phyloP scores from a whole-genome alignment of 345 rosid species.

The Capsella bursapastoris region DNA sequence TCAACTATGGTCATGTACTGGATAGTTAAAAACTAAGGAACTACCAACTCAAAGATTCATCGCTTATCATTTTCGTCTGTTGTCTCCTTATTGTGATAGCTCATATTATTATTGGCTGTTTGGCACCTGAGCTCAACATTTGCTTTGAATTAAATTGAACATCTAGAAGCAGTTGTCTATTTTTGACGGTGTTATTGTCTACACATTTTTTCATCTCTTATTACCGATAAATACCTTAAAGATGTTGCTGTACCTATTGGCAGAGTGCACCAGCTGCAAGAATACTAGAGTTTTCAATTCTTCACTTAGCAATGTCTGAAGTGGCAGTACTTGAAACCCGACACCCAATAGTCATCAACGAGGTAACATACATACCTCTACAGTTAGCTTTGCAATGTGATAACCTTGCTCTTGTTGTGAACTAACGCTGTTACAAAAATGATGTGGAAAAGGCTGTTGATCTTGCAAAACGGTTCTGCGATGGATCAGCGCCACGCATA shows the following conservation, averaged over 20 bases:
- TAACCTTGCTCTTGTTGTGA: conserved; percentile 11
- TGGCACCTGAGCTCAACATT: conserved; percentile 20
- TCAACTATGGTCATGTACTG: conserved; percentile 3
- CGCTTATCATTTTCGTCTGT: background rate
- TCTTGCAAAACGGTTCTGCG: conserved; percentile 96
- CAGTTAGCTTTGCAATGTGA: background rate
- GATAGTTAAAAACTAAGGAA: background rate
- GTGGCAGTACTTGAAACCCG: conserved; percentile 77
- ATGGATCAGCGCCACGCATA: conserved; percentile 89
- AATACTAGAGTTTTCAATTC: conserved; percentile 89
- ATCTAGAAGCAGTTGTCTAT: conserved; percentile 15
- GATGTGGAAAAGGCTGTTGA: conserved; percentile 74
- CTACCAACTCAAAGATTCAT: conserved; percentile 8
- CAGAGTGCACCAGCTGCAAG: conserved; percentile 89
- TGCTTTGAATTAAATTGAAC: conserved; percentile 5
- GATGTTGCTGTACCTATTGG: conserved; percentile 10
- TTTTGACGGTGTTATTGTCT: conserved; percentile 6
- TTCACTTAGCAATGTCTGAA: conserved; percentile 96
- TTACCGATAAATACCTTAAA: conserved; percentile 12
- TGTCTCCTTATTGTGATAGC: conserved; percentile 1
- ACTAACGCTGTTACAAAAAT: conserved; percentile 32
- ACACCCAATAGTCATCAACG: conserved; percentile 93
- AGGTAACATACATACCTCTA: conserved; percentile 49
- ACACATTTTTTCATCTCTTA: background rate
- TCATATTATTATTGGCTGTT: conserved; percentile 1